These are phyloP conservation scores for Phytophthora boehmeriae DNA, from an alignment of 352 stramenopile genomes.

Conservation along the genomic window DNA sequence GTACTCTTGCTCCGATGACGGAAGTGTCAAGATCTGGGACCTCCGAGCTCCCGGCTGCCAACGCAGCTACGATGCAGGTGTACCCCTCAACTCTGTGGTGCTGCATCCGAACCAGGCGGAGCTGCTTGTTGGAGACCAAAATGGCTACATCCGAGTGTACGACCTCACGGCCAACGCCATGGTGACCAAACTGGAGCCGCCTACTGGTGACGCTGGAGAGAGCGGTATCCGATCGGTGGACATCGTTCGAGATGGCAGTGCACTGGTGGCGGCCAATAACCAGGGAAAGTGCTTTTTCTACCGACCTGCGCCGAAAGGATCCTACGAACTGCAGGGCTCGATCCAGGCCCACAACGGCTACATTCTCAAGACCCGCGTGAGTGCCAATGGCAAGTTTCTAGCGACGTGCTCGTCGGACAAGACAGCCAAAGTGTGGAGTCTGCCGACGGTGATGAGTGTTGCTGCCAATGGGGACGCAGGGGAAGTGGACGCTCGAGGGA, in stretches of 20 bases:
- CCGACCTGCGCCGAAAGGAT: conserved; percentile 57
- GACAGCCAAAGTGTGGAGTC: conserved; percentile 92
- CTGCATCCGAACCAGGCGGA: conserved; percentile 95
- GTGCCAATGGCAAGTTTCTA: conserved; percentile 81
- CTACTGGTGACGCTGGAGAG: conserved; percentile 54
- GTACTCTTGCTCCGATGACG: conserved; percentile 97
- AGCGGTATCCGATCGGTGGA: conserved; percentile 92
- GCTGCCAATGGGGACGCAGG: conserved; percentile 15
- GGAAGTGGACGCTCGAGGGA: conserved; percentile 34
- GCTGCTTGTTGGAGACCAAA: conserved; percentile 91
- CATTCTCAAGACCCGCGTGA: conserved; percentile 92
- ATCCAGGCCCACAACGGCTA: conserved; percentile 91
- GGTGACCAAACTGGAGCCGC: conserved; percentile 66
- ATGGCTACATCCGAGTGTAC: conserved; percentile 93
- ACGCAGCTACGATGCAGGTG: conserved; percentile 87
- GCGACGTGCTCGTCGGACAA: conserved; percentile 95
- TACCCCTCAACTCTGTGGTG: conserved; percentile 94
- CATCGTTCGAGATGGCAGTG: conserved; percentile 92
- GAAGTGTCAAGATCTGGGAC: conserved; percentile 96
- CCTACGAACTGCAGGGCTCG: conserved; percentile 71
- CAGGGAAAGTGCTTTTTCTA: conserved; percentile 96
- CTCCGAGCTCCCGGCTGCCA: conserved; percentile 85
- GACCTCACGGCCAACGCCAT: conserved; percentile 86
- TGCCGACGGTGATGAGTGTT: conserved; percentile 39
- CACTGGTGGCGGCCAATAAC: conserved; percentile 94